Evolutionary conservation across 2,329 filamentous ascomycete species (phyloP).

Genomic region (Beauveria sp.): DNA sequence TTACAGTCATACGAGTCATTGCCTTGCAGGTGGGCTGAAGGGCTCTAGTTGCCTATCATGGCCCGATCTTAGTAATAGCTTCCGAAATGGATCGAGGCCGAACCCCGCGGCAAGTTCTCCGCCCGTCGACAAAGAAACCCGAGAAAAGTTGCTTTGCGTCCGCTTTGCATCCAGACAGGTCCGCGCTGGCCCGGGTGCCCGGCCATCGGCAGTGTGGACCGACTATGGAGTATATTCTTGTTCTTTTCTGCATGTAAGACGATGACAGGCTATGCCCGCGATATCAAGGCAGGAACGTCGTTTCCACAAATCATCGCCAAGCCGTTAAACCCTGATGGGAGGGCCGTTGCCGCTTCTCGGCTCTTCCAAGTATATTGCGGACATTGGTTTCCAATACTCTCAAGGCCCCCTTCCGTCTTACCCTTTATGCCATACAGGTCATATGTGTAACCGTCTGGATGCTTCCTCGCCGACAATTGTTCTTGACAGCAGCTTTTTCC

Average conservation of each 20-base stretch:
- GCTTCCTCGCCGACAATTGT: background rate
- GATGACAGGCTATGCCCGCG: background rate
- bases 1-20: background rate
- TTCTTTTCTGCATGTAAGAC: background rate
- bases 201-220: background rate
- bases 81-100: background rate
- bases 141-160: too few species aligned
- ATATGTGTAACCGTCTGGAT: background rate
- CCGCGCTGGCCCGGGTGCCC: background rate
- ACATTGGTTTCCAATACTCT: background rate
- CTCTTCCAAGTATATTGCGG: background rate
- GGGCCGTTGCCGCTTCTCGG: background rate
- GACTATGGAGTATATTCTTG: background rate
- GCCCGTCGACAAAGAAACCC: too few species aligned
- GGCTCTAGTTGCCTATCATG: background rate
- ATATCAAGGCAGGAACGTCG: background rate
- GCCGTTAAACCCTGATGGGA: background rate
- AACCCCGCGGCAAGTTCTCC: too few species aligned
- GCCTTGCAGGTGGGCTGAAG: background rate
- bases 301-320: background rate
- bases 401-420: background rate
- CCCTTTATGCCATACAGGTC: too few species aligned
- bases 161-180: background rate
- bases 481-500: background rate
- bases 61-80: conserved; percentile 2